Percentiles rank a stretch among this genome's conserved stretches.
Evolutionary conservation across 495 filamentous ascomycete species (phyloP).

Genomic region (Letharia lupina): DNA sequence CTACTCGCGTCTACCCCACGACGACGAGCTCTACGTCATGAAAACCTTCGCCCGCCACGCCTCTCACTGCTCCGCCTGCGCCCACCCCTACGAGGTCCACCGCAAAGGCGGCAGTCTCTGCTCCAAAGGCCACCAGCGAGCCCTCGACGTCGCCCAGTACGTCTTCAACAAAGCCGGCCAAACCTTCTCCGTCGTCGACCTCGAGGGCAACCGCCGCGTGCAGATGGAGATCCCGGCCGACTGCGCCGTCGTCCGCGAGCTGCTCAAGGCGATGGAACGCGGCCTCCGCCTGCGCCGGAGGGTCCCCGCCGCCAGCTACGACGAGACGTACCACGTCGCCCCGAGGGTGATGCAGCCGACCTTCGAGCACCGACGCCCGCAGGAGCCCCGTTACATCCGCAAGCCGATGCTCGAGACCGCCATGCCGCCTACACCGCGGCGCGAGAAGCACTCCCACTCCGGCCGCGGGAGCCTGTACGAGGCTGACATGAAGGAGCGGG

Average conservation of each 20-base stretch:
- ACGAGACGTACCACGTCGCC: slow-evolving; percentile 34
- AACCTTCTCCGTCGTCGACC: slow-evolving; percentile 41
- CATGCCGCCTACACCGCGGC: background rate
- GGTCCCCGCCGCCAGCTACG: slow-evolving; percentile 35
- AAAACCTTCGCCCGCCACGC: slow-evolving; percentile 35
- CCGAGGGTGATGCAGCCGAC: slow-evolving; percentile 23
- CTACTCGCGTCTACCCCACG: slow-evolving; percentile 35
- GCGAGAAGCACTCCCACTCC: slow-evolving; percentile 12
- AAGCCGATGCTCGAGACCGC: slow-evolving; percentile 17
- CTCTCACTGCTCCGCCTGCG: slow-evolving; percentile 38
- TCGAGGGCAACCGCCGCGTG: slow-evolving; percentile 34
- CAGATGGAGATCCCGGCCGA: slow-evolving; percentile 44
- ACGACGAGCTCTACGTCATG: slow-evolving; percentile 39
- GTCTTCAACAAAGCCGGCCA: slow-evolving; percentile 42
- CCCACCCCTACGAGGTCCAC: slow-evolving; percentile 32
- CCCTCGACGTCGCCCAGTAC: slow-evolving; percentile 42
- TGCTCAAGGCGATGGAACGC: slow-evolving; percentile 42
- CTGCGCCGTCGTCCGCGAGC: slow-evolving; percentile 32
- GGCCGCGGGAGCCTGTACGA: slow-evolving; percentile 23
- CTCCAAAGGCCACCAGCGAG: slow-evolving; percentile 40
- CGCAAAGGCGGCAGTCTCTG: slow-evolving; percentile 38
- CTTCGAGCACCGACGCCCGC: slow-evolving; percentile 1
- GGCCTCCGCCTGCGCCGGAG: slow-evolving; percentile 36
- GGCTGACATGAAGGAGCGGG: slow-evolving; percentile 22
- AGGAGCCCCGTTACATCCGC: slow-evolving; percentile 16